Evolutionary conservation across 345 rosid genomes (phyloP).

Genomic region (Salix dunnii): DNA sequence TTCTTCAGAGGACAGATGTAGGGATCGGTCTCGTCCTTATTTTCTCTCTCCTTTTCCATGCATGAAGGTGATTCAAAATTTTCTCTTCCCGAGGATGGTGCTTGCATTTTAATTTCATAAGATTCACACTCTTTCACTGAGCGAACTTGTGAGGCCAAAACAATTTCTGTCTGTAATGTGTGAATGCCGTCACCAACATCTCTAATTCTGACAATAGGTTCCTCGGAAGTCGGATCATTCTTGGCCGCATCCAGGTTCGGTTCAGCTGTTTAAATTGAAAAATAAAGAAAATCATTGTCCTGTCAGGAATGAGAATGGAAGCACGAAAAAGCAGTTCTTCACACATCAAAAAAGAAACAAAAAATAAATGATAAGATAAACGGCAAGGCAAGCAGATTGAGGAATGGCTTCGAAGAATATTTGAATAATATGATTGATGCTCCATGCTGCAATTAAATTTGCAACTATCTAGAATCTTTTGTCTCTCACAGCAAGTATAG

Average conservation of each 20-base stretch:
- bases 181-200: conserved; percentile 24
- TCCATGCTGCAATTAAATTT: background rate
- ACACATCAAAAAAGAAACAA: background rate
- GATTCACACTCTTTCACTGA: conserved; percentile 22
- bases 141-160: conserved; percentile 21
- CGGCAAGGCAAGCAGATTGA: background rate
- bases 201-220: conserved; percentile 17
- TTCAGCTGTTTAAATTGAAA: conserved; percentile 31
- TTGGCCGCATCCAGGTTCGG: conserved; percentile 19
- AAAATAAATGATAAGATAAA: background rate
- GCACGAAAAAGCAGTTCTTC: background rate
- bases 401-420: background rate
- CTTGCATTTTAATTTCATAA: conserved; percentile 11
- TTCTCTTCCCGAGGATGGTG: conserved; percentile 15
- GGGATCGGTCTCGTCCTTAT: conserved; percentile 7
- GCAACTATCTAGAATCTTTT: background rate
- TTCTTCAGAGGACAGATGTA: conserved; percentile 26
- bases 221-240: conserved; percentile 11
- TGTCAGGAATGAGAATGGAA: background rate
- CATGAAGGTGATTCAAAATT: conserved; percentile 19
- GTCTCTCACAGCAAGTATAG: background rate
- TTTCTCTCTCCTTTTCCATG: conserved; percentile 26
- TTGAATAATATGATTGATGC: background rate
- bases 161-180: conserved; percentile 25
- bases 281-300: conserved; percentile 11